These are phyloP conservation scores for Aureobasidium lini DNA, from an alignment of 2,329 filamentous ascomycete genomes.

Conservation along the genomic window DNA sequence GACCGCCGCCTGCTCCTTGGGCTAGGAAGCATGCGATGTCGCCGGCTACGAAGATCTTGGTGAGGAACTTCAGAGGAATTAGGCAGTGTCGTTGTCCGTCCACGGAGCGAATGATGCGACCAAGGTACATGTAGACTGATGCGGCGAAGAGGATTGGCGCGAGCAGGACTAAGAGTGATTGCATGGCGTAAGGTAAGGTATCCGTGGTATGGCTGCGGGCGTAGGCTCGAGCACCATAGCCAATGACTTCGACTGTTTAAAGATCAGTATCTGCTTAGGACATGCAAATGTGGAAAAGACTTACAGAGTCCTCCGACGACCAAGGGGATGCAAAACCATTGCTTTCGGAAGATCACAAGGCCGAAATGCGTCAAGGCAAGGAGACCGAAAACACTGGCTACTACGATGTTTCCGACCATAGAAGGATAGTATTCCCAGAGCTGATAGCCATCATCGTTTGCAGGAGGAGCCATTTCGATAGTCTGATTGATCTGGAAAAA, in stretches of 20 bases:
- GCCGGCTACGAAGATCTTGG: conserved; percentile 47
- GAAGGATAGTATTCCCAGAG: not conserved
- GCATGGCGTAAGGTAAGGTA: conserved; percentile 29
- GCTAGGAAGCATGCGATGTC: conserved; percentile 48
- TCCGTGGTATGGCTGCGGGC: not conserved
- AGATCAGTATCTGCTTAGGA: not conserved
- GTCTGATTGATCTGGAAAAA: not conserved
- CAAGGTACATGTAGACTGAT: conserved; percentile 45
- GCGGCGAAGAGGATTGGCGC: conserved; percentile 43
- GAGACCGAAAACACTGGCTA: not conserved
- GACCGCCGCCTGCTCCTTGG: conserved; percentile 42
- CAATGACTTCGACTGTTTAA: not conserved
- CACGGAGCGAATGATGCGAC: conserved; percentile 36
- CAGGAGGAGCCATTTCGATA: not conserved
- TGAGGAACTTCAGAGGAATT: conserved; percentile 41
- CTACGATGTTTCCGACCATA: not conserved
- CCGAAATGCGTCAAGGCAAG: not conserved
- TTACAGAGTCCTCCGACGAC: not conserved
- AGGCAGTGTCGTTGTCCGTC: conserved; percentile 36
- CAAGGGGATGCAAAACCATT: not conserved
- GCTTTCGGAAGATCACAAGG: not conserved
- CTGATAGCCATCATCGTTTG: not conserved
- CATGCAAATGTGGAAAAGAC: not conserved
- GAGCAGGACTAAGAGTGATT: conserved; percentile 38
- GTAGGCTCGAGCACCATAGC: not conserved